These are phyloP conservation scores for Fusarium verrucosum DNA, from an alignment of 2,329 filamentous ascomycete genomes.

Conservation along the genomic window DNA sequence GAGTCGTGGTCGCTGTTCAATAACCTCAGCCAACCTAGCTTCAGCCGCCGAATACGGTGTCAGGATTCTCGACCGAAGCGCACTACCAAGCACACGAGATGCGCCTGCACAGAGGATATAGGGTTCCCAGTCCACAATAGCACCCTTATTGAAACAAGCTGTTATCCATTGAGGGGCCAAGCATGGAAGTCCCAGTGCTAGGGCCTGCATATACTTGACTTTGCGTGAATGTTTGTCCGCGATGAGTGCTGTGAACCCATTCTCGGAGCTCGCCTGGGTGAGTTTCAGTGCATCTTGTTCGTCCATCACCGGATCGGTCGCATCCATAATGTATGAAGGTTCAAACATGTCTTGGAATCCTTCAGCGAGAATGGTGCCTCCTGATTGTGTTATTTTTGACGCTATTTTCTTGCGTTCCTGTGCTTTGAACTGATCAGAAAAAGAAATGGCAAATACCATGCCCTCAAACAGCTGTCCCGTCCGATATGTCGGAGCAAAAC, in stretches of 20 bases:
- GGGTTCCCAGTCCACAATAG: slow-evolving; percentile 76
- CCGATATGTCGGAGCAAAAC: slow-evolving; percentile 40
- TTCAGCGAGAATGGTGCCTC: slow-evolving; percentile 74
- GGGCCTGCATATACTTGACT: slow-evolving; percentile 92
- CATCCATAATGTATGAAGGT: slow-evolving; percentile 49
- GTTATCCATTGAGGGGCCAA: slow-evolving; percentile 83
- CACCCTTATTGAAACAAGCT: slow-evolving; percentile 70
- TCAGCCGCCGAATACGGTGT: slow-evolving; percentile 65
- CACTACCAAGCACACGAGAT: slow-evolving; percentile 78
- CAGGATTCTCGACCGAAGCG: slow-evolving; percentile 78
- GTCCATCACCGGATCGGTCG: slow-evolving; percentile 45
- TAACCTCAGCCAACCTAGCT: slow-evolving; percentile 65
- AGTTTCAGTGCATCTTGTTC: slow-evolving; percentile 59
- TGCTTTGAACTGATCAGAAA: slow-evolving; percentile 59
- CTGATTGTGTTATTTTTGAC: slow-evolving; percentile 72
- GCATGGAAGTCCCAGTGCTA: slow-evolving; percentile 89
- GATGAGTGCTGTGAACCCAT: slow-evolving; percentile 85
- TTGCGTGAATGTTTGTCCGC: slow-evolving; percentile 87
- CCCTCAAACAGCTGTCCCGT: slow-evolving; percentile 68
- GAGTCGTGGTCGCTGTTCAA: slow-evolving; percentile 69
- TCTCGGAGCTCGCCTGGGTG: slow-evolving; percentile 58
- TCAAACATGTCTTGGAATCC: slow-evolving; percentile 88
- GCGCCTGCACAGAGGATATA: slow-evolving; percentile 89
- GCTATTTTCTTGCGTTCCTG: slow-evolving; percentile 60
- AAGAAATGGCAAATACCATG: slow-evolving; percentile 90